A percentile compares a stretch with the other conserved stretches of the same genome.
These are phyloP conservation scores for Scedosporium dehoogii DNA, from an alignment of 2,329 filamentous ascomycete genomes.

Conservation along the genomic window DNA sequence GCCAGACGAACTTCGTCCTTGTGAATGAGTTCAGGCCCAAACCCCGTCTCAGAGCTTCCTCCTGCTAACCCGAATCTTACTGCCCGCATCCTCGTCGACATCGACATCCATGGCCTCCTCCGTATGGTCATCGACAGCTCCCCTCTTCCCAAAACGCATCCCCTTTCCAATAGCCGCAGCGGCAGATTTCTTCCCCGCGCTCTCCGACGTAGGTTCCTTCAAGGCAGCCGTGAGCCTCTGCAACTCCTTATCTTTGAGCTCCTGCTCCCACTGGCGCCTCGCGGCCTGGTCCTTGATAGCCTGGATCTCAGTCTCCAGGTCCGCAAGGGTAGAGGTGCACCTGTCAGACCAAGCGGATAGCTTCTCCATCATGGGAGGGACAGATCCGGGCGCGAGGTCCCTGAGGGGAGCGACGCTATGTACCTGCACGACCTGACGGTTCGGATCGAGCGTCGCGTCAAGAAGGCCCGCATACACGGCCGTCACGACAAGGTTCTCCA, in stretches of 20 bases:
- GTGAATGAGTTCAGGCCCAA: neutral
- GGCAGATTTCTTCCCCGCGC: neutral
- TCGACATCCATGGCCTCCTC: slow-evolving; percentile 49
- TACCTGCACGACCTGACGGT: slow-evolving; percentile 63
- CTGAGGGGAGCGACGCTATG: slow-evolving; percentile 76
- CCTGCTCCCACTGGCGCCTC: slow-evolving; percentile 36
- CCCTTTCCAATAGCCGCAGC: neutral
- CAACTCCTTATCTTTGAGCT: slow-evolving; percentile 30
- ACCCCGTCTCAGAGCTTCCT: slow-evolving; percentile 37
- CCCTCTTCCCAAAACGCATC: slow-evolving; percentile 2
- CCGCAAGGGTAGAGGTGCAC: slow-evolving; percentile 62
- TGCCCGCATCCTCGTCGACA: slow-evolving; percentile 35
- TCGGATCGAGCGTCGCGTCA: slow-evolving; percentile 73
- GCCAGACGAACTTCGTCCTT: neutral
- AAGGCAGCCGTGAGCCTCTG: slow-evolving; percentile 32
- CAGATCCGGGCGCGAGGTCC: slow-evolving; percentile 66
- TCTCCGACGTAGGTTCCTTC: neutral
- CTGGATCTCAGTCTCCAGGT: slow-evolving; percentile 67
- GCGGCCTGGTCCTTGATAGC: slow-evolving; percentile 51
- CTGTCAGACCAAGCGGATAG: slow-evolving; percentile 69
- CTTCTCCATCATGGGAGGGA: slow-evolving; percentile 57
- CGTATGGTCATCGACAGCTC: slow-evolving; percentile 20
- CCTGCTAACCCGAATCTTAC: slow-evolving; percentile 40
- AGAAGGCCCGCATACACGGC: slow-evolving; percentile 82
- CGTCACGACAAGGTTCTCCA: slow-evolving; percentile 79